Evolutionary conservation across 345 rosid species (phyloP).

Genomic region (Gossypium sturtianum): DNA sequence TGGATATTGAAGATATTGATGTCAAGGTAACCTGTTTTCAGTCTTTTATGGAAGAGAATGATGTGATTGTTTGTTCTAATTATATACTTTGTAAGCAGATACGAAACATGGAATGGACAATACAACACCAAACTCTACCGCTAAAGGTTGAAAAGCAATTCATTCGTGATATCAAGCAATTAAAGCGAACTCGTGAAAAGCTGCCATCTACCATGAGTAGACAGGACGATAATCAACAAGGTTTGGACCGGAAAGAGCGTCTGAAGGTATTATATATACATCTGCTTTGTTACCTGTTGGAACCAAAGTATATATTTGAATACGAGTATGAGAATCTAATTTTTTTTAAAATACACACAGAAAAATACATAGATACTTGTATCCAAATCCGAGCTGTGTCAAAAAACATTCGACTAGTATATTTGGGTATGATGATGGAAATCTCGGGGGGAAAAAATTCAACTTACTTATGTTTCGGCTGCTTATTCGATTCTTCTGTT

Average conservation of each 20-base stretch:
- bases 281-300: neutral
- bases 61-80: neutral
- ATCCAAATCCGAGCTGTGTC: too few relatives aligned
- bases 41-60: too few relatives aligned
- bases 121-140: conserved; percentile 65
- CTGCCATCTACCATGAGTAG: conserved; percentile 49
- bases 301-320: neutral
- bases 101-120: conserved; percentile 54
- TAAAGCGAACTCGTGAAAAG: conserved; percentile 35
- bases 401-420: too few relatives aligned
- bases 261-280: conserved; percentile 43
- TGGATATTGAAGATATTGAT: conserved; percentile 57
- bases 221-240: conserved; percentile 54
- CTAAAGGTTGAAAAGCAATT: conserved; percentile 65
- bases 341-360: too few relatives aligned
- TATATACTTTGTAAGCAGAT: conserved; percentile 39
- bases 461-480: neutral
- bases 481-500: neutral
- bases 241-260: conserved; percentile 53
- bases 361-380: too few relatives aligned
- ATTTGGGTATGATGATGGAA: too few relatives aligned
- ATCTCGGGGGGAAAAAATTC: too few relatives aligned
- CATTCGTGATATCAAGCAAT: too few relatives aligned
- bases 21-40: conserved; percentile 32
- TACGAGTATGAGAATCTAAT: too few relatives aligned